These are phyloP conservation scores for Rachicladosporium sp. DNA, from an alignment of 2,329 filamentous ascomycete species.

Conservation along the genomic window DNA sequence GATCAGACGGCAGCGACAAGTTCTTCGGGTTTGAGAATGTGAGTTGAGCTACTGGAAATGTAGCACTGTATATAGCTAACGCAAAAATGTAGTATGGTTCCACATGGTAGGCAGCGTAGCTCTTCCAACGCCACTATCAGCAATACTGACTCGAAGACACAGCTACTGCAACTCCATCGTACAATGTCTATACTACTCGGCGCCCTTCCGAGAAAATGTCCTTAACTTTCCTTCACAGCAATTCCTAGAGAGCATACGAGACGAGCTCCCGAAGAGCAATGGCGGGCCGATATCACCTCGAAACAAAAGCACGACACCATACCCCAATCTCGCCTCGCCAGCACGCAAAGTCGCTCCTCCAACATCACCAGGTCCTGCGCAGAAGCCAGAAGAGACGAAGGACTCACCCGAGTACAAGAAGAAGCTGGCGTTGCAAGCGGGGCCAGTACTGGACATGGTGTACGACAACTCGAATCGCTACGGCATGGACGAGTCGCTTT, in stretches of 20 bases:
- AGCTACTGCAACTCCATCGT: conserved; percentile 99
- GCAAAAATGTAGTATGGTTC: conserved; percentile 65
- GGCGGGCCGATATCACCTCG: conserved; percentile 20
- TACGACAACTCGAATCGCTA: conserved; percentile 70
- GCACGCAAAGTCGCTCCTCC: conserved; percentile 38
- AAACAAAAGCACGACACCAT: conserved; percentile 26
- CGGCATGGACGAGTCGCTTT: conserved; percentile 88
- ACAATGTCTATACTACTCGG: conserved; percentile 92
- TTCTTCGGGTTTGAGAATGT: conserved; percentile 99
- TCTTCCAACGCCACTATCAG: conserved; percentile 3
- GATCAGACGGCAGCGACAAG: conserved; percentile 85
- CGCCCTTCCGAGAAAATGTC: conserved; percentile 84
- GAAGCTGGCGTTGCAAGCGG: conserved; percentile 79
- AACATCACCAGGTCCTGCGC: conserved; percentile 40
- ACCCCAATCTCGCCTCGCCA: conserved; percentile 20
- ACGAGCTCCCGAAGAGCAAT: conserved; percentile 8
- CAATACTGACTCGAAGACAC: conserved; percentile 7
- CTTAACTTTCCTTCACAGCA: conserved; percentile 74
- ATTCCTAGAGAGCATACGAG: conserved; percentile 54
- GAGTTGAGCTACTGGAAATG: conserved; percentile 28
- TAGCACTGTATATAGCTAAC: conserved; percentile 9
- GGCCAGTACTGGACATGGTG: conserved; percentile 74
- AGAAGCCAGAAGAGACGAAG: conserved; percentile 78
- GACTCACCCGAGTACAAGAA: conserved; percentile 97
- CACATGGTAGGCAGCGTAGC: conserved; percentile 59